These are phyloP conservation scores for Phoenix roebelenii DNA, from an alignment of 176 grass and related monocot species.

Conservation along the genomic window DNA sequence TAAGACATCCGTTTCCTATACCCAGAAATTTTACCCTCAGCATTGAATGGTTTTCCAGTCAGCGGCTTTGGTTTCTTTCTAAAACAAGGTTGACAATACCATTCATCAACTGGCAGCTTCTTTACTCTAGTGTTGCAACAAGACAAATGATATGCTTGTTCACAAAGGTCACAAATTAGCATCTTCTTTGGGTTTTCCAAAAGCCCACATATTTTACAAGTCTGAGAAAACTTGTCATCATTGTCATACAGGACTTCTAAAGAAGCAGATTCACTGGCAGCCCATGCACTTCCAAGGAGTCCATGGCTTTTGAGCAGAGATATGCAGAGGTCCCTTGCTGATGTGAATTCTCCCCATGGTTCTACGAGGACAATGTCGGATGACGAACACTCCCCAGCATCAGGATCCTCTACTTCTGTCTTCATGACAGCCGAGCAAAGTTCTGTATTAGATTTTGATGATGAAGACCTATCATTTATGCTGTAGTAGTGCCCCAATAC, in stretches of 20 bases:
- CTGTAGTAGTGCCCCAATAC: conserved; percentile 8
- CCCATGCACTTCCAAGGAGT: conserved; percentile 16
- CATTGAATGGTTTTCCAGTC: conserved; percentile 7
- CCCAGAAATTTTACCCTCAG: conserved; percentile 11
- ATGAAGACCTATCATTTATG: conserved; percentile 16
- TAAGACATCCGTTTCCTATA: conserved; percentile 12
- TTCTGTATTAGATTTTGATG: conserved; percentile 18
- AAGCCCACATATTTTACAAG: conserved; percentile 39
- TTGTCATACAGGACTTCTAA: conserved; percentile 2
- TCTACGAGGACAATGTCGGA: conserved; percentile 25
- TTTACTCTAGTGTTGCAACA: conserved; percentile 43
- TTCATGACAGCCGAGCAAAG: conserved; percentile 11
- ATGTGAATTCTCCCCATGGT: conserved; percentile 21
- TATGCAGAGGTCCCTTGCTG: conserved; percentile 49
- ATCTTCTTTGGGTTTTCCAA: conserved; percentile 47
- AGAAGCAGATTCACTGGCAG: conserved; percentile 16
- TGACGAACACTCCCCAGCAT: conserved; percentile 28
- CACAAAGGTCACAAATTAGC: conserved; percentile 77
- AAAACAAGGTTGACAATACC: conserved; percentile 49
- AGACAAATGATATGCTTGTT: conserved; percentile 61
- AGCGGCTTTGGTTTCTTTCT: conserved; percentile 41
- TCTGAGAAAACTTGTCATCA: conserved; percentile 27
- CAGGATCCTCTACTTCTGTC: conserved; percentile 11
- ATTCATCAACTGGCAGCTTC: conserved; percentile 41
- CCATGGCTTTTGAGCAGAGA: conserved; percentile 36